phyloP scores from a whole-genome alignment of 2,329 filamentous ascomycete genomes.

The Scedosporium boydii region DNA sequence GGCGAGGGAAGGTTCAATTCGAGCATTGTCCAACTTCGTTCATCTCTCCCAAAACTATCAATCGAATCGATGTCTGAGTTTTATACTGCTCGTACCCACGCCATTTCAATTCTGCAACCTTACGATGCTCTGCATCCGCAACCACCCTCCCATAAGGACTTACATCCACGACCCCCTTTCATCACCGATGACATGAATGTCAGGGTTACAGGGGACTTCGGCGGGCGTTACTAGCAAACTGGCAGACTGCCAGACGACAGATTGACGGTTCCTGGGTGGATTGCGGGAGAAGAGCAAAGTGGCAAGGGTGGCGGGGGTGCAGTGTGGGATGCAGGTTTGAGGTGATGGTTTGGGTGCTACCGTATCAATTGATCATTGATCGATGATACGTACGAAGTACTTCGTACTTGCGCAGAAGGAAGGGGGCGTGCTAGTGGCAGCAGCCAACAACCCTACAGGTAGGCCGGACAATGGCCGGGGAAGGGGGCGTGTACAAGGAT shows the following conservation, averaged over 20 bases:
- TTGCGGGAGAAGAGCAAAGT: neutral
- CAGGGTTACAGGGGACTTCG: neutral
- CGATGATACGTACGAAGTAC: too few relatives aligned
- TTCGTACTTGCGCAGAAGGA: neutral
- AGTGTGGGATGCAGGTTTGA: neutral
- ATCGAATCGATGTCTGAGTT: too few relatives aligned
- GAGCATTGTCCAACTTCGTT: too few relatives aligned
- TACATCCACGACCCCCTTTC: neutral
- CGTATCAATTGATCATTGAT: neutral
- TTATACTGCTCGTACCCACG: neutral
- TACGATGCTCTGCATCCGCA: neutral
- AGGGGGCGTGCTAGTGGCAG: neutral
- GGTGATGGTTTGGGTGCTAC: neutral
- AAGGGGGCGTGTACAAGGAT: neutral
- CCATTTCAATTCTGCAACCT: neutral
- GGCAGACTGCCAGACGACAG: neutral
- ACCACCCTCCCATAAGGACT: too few relatives aligned
- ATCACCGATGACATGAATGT: neutral
- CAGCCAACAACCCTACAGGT: neutral
- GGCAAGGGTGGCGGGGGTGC: neutral
- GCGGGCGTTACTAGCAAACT: neutral
- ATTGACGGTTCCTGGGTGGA: neutral
- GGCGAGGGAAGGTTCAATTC: too few relatives aligned
- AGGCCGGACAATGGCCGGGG: neutral
- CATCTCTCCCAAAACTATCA: too few relatives aligned